These are phyloP conservation scores for Chlorella sp. DNA, from an alignment of 139 green algal species.

Conservation along the genomic window DNA sequence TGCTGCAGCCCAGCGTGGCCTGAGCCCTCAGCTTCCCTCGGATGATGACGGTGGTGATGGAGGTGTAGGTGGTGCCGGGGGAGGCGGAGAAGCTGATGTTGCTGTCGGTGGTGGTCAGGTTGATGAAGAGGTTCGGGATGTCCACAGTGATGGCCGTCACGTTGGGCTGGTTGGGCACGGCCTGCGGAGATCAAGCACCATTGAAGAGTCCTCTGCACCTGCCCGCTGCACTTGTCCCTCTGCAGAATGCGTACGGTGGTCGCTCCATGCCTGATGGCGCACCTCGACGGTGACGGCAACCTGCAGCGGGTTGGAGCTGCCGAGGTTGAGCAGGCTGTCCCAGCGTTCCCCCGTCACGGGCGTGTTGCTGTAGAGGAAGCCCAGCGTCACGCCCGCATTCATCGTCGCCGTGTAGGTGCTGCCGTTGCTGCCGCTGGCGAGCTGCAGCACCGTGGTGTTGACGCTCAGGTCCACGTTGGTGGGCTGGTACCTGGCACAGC, in stretches of 20 bases:
- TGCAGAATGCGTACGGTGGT: not conserved
- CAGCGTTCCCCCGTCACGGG: not conserved
- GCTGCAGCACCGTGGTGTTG: no score
- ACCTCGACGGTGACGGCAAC: not conserved
- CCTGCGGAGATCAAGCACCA: not conserved
- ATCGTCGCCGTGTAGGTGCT: no score
- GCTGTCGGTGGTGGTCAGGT: not conserved
- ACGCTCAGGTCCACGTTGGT: no score
- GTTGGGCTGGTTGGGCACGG: not conserved
- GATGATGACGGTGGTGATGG: not conserved
- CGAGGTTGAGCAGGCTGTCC: not conserved
- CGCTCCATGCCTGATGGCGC: not conserved
- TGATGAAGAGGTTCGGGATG: not conserved
- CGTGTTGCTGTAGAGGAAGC: not conserved
- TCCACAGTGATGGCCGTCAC: not conserved
- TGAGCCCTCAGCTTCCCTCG: not conserved
- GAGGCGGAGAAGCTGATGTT: conserved; percentile 1
- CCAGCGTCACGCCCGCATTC: not conserved
- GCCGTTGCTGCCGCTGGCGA: no score
- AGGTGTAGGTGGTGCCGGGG: no score
- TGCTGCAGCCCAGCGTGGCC: not conserved
- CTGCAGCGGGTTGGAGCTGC: not conserved
- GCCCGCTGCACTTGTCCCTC: not conserved
- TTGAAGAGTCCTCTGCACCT: not conserved
- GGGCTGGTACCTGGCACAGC: no score